Evolutionary conservation across 192 early-diverging fungal genomes (phyloP).

Genomic region (Mortierella alpina): DNA sequence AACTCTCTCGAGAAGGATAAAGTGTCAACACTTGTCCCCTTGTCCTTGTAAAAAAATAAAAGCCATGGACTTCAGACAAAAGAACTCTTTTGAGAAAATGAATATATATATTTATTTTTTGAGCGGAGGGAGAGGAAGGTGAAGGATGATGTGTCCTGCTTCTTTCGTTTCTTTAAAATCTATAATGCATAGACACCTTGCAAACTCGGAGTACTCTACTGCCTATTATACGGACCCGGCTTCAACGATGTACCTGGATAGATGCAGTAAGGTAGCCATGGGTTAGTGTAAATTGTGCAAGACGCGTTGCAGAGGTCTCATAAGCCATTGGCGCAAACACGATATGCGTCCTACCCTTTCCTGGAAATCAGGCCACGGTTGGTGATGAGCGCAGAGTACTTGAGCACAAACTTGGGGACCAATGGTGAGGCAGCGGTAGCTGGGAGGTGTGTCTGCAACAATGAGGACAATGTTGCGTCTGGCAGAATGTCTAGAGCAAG

Average conservation of each 20-base stretch:
- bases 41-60: background rate
- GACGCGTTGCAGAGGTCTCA: background rate
- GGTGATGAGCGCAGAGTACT: constrained; percentile 57
- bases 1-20: constrained; percentile 33
- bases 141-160: background rate
- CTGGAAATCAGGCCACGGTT: constrained; percentile 57
- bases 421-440: constrained; percentile 12
- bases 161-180: background rate
- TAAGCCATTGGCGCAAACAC: background rate
- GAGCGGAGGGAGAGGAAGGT: background rate
- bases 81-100: too few relatives aligned
- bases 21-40: background rate
- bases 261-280: background rate
- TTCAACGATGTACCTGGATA: constrained; percentile 33
- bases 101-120: too few relatives aligned
- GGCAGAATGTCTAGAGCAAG: constrained; percentile 58
- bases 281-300: background rate
- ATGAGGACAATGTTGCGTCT: constrained; percentile 38
- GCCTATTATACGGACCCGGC: constrained; percentile 2
- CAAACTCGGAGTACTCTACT: background rate
- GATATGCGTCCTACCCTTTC: constrained; percentile 54
- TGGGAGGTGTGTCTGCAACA: constrained; percentile 45
- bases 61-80: background rate
- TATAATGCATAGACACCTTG: background rate
- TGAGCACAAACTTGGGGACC: constrained; percentile 61